Conservation (phyloP, 257 asterid species). For the Nicotiana tomentosiformis region DNA sequence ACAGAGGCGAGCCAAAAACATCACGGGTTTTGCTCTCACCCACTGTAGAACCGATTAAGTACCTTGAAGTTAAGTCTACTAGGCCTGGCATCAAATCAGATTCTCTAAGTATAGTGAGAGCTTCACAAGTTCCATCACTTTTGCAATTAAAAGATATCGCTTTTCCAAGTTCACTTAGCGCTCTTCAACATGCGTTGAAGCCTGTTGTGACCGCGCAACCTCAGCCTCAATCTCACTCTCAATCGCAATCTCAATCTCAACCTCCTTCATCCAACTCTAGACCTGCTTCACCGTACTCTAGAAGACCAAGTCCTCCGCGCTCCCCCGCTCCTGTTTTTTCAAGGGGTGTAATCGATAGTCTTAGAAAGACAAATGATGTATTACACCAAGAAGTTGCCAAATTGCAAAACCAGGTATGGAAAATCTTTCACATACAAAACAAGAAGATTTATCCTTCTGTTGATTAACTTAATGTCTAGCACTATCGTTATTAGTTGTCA, state of each 20-base stretch:
- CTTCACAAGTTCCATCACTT: slow-evolving; percentile 88
- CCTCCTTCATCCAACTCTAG: slow-evolving; percentile 54
- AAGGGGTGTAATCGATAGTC: slow-evolving; percentile 73
- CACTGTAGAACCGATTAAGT: slow-evolving; percentile 68
- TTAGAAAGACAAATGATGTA: slow-evolving; percentile 71
- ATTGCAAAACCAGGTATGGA: slow-evolving; percentile 59
- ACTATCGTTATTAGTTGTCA: slow-evolving; percentile 6
- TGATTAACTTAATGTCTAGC: neutral
- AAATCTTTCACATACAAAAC: neutral
- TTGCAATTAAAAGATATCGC: slow-evolving; percentile 81
- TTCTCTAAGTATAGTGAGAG: slow-evolving; percentile 52
- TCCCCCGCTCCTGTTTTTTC: slow-evolving; percentile 68
- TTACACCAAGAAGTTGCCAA: slow-evolving; percentile 68
- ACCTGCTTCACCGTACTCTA: slow-evolving; percentile 78
- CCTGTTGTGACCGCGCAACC: slow-evolving; percentile 45
- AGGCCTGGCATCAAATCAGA: slow-evolving; percentile 38
- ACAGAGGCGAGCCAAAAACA: slow-evolving; percentile 36
- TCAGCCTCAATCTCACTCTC: slow-evolving; percentile 32
- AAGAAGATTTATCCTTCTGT: neutral
- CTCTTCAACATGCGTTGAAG: slow-evolving; percentile 72
- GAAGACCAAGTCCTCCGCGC: slow-evolving; percentile 88
- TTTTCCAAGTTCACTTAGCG: slow-evolving; percentile 92
- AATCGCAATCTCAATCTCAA: slow-evolving; percentile 33
- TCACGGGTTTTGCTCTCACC: slow-evolving; percentile 68
- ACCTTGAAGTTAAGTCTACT: slow-evolving; percentile 68